Conservation (phyloP, 805 yeast genomes). For the Saccharomycopsis oosterbeekiorum region DNA sequence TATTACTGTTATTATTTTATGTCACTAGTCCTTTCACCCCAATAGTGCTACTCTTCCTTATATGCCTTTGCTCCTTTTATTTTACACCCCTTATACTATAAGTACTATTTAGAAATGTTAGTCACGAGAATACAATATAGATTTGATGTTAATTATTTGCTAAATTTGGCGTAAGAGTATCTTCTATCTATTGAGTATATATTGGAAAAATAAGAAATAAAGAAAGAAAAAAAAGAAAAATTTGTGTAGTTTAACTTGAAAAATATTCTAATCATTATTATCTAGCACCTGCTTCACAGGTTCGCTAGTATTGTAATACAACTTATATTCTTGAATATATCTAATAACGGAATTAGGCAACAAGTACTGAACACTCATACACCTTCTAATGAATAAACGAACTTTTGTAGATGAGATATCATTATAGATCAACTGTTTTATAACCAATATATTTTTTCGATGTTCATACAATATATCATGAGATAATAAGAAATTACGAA, state of each 20-base stretch:
- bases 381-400: conserved; percentile 81
- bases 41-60: not conserved
- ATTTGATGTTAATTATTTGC: not conserved
- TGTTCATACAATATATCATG: conserved; percentile 98
- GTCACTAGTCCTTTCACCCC: not conserved
- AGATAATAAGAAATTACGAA: conserved; percentile 77
- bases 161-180: not conserved
- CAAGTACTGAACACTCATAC: conserved; percentile 93
- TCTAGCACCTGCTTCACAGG: conserved; percentile 78
- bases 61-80: not conserved
- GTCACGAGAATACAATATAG: not conserved
- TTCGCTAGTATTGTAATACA: conserved; percentile 78
- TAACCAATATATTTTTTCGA: conserved; percentile 83
- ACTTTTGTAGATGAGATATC: conserved; percentile 95
- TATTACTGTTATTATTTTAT: not conserved
- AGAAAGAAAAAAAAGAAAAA: not conserved
- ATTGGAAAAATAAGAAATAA: not conserved
- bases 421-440: conserved; percentile 91
- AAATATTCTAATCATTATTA: conserved; percentile 1
- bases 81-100: not conserved
- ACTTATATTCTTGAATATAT: conserved; percentile 84
- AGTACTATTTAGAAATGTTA: no score
- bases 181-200: not conserved
- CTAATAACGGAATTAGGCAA: conserved; percentile 91
- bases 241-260: not conserved